These are phyloP conservation scores for Ceratocystis cacaofunesta DNA, from an alignment of 2,329 filamentous ascomycete species.

Conservation along the genomic window DNA sequence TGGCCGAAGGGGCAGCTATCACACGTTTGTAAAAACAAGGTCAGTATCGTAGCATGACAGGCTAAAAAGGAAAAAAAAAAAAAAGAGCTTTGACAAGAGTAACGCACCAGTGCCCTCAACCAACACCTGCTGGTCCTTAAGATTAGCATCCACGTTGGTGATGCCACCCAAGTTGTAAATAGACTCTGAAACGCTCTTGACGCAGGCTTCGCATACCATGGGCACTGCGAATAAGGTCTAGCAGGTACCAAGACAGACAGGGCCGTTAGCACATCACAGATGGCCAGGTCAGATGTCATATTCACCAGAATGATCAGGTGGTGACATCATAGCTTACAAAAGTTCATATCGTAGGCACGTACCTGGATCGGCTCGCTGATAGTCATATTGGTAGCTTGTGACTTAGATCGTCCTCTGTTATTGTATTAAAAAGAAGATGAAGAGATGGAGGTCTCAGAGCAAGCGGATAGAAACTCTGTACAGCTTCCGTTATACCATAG, in stretches of 20 bases:
- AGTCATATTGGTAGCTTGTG: constrained; percentile 18
- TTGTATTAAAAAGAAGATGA: background rate
- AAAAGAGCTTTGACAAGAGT: background rate
- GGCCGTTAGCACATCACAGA: background rate
- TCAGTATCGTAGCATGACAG: background rate
- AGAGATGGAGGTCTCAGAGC: background rate
- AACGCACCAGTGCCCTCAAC: constrained; percentile 64
- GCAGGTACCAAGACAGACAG: background rate
- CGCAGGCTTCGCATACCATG: constrained; percentile 78
- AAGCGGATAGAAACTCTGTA: background rate
- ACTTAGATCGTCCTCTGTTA: background rate
- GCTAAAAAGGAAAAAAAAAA: background rate
- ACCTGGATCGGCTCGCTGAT: constrained; percentile 22
- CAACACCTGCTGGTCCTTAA: constrained; percentile 69
- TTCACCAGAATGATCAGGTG: background rate
- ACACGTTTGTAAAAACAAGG: background rate
- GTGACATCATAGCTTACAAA: constrained; percentile 15
- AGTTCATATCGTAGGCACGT: background rate
- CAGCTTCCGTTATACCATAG: background rate
- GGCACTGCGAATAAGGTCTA: constrained; percentile 92
- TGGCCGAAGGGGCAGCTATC: constrained; percentile 66
- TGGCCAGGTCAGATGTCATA: background rate
- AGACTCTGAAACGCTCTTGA: constrained; percentile 70
- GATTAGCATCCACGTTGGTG: constrained; percentile 64
- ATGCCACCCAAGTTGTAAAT: constrained; percentile 67